Evolutionary conservation across 2,329 filamentous ascomycete species (phyloP).

Genomic region (Colletotrichum echinochloae): DNA sequence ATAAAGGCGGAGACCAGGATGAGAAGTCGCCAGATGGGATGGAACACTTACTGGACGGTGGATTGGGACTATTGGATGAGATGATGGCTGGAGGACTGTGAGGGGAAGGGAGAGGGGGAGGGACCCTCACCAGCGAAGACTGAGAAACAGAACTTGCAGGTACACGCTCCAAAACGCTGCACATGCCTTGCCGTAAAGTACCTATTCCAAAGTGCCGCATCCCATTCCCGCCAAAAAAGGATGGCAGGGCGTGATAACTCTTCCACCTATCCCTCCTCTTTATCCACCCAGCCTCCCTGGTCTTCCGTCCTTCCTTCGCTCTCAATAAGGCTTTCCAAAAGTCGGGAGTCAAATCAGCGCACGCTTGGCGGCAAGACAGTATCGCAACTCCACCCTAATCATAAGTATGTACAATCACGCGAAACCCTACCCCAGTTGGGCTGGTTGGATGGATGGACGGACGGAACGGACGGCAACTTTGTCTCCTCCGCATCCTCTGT

Average conservation of each 20-base stretch:
- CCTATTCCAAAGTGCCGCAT: neutral
- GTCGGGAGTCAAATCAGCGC: conserved; percentile 1
- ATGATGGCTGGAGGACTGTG: neutral
- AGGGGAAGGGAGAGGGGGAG: neutral
- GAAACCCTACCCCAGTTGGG: neutral
- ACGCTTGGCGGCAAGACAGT: conserved; percentile 5
- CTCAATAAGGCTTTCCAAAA: neutral
- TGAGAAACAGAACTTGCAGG: neutral
- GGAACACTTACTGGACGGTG: conserved; percentile 5
- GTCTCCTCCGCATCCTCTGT: neutral
- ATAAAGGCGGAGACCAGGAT: neutral
- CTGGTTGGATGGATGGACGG: neutral
- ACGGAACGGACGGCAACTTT: conserved; percentile 1
- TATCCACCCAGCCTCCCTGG: neutral
- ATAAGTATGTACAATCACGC: neutral
- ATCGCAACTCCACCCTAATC: conserved; percentile 5
- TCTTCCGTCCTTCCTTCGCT: neutral
- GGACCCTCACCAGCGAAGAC: neutral
- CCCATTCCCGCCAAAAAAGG: neutral
- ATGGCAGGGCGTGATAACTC: neutral
- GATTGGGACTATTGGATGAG: conserved; percentile 4
- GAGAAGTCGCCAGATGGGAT: conserved; percentile 14
- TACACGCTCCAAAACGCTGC: neutral
- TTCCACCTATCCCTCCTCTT: neutral
- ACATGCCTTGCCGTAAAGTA: neutral